Percentiles rank a stretch among this genome's conserved stretches.
These are phyloP conservation scores for Cyclospora cayetanensis DNA, from an alignment of 169 alveolate genomes.

Conservation along the genomic window DNA sequence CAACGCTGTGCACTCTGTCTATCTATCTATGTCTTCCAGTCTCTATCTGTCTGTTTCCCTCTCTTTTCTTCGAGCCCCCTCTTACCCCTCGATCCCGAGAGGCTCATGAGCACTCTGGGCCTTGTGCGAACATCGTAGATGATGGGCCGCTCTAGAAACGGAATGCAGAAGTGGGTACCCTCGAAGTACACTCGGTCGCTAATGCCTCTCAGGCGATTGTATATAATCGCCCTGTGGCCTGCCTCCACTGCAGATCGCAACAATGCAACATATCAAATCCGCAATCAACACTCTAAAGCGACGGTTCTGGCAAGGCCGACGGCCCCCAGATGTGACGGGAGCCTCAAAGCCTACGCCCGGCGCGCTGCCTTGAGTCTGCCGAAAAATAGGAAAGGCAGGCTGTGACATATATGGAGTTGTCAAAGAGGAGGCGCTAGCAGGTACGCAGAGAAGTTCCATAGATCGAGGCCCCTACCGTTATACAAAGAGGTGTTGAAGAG, in stretches of 20 bases:
- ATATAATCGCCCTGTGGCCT: slow-evolving; percentile 94
- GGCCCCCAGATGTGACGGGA: background rate
- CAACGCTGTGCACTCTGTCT: background rate
- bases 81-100: slow-evolving; percentile 94
- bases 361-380: background rate
- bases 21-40: background rate
- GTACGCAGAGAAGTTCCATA: background rate
- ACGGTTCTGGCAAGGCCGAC: no score
- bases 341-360: background rate
- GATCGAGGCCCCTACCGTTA: background rate
- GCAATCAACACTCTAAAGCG: no score
- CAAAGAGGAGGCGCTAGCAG: background rate
- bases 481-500: slow-evolving; percentile 53
- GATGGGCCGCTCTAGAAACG: slow-evolving; percentile 96
- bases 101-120: slow-evolving; percentile 92
- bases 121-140: slow-evolving; percentile 94
- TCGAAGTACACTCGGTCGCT: slow-evolving; percentile 87
- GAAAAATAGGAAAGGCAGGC: background rate
- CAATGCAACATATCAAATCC: background rate
- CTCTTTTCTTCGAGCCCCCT: slow-evolving; percentile 1
- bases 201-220: slow-evolving; percentile 82
- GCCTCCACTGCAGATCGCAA: slow-evolving; percentile 89
- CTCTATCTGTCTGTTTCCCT: no score
- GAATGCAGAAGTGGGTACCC: slow-evolving; percentile 96
- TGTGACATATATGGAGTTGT: background rate